phyloP scores from a whole-genome alignment of 2,329 filamentous ascomycete genomes.

The Pseudogymnoascus sp. region DNA sequence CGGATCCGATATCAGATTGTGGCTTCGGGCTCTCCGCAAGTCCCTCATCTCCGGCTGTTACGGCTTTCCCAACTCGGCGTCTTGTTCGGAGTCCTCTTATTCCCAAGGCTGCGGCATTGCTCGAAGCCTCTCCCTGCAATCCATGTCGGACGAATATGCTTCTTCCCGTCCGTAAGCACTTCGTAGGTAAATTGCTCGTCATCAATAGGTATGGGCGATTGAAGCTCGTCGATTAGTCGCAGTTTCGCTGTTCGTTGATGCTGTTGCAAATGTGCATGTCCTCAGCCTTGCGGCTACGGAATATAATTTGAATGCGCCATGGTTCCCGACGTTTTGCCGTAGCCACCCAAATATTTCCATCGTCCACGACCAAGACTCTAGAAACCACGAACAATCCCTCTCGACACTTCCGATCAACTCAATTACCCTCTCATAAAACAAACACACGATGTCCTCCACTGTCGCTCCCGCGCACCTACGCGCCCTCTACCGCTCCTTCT shows the following conservation, averaged over 20 bases:
- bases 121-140: neutral
- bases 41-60: neutral
- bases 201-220: neutral
- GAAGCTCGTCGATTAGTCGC: neutral
- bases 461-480: constrained; percentile 45
- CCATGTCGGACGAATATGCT: neutral
- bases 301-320: neutral
- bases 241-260: neutral
- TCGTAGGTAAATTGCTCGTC: neutral
- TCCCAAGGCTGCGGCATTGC: neutral
- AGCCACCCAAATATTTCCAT: neutral
- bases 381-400: neutral
- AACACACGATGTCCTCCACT: constrained; percentile 1
- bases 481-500: constrained; percentile 76
- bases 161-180: neutral
- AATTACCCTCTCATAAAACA: neutral
- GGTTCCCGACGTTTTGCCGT: neutral
- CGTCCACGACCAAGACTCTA: neutral
- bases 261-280: neutral
- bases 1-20: neutral
- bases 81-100: constrained; percentile 6
- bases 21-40: neutral
- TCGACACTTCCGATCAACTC: neutral
- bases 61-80: neutral
- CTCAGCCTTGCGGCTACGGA: neutral